These are phyloP conservation scores for Dujonia santamariae DNA, from an alignment of 1,139 yeast species.

Conservation along the genomic window DNA sequence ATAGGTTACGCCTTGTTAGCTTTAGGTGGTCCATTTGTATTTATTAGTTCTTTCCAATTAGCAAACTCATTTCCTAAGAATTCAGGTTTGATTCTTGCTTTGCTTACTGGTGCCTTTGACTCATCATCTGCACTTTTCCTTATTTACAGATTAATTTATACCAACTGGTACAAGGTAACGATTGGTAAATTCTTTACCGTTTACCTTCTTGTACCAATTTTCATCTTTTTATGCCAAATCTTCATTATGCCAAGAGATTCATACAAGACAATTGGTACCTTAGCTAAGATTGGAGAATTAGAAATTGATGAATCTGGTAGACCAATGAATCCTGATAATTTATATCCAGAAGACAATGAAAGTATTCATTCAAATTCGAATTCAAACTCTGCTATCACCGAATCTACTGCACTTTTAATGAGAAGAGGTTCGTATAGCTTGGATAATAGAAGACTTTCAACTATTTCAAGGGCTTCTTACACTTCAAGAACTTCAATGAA, in stretches of 20 bases:
- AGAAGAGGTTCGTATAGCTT: conserved; percentile 32
- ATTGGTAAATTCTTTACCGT: conserved; percentile 58
- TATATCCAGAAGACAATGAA: conserved; percentile 33
- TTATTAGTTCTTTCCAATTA: conserved; percentile 75
- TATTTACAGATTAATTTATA: conserved; percentile 61
- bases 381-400: conserved; percentile 13
- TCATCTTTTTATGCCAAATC: conserved; percentile 69
- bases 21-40: conserved; percentile 79
- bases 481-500: conserved; percentile 37
- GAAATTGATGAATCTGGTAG: conserved; percentile 64
- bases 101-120: conserved; percentile 76
- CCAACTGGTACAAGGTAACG: conserved; percentile 30
- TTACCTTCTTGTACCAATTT: conserved; percentile 70
- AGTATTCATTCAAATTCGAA: too few species aligned
- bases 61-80: conserved; percentile 69
- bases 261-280: conserved; percentile 66
- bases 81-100: conserved; percentile 69
- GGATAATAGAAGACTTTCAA: conserved; percentile 33
- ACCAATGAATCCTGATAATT: conserved; percentile 42
- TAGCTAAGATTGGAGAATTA: conserved; percentile 66
- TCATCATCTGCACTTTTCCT: conserved; percentile 73
- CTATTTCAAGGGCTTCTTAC: conserved; percentile 29
- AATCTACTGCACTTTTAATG: conserved; percentile 41
- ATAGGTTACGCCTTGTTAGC: conserved; percentile 68
- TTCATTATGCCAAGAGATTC: conserved; percentile 77